A percentile compares a stretch with the other conserved stretches of the same genome.
Evolutionary conservation across 2,329 filamentous ascomycete species (phyloP).

Genomic region (Arthroderma uncinatum): DNA sequence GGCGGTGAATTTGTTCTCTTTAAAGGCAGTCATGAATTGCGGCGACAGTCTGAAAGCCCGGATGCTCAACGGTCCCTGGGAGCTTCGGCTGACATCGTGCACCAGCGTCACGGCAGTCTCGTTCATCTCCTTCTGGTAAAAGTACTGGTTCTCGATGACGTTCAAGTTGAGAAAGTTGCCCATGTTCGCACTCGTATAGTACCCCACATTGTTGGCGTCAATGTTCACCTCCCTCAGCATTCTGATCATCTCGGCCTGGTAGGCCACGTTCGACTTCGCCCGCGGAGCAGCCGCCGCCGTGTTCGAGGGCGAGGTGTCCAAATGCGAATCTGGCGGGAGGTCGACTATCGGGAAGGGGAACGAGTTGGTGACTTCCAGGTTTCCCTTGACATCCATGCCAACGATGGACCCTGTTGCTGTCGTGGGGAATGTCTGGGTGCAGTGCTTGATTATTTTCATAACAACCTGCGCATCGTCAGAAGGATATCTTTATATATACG

Average conservation of each 20-base stretch:
- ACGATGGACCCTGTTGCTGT: slow-evolving; percentile 82
- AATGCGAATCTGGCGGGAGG: slow-evolving; percentile 57
- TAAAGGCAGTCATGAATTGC: slow-evolving; percentile 79
- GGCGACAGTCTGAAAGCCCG: slow-evolving; percentile 84
- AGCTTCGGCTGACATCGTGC: slow-evolving; percentile 90
- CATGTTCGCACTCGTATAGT: slow-evolving; percentile 98
- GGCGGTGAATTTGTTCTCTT: slow-evolving; percentile 95
- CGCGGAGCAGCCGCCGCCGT: slow-evolving; percentile 79
- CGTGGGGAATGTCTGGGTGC: slow-evolving; percentile 75
- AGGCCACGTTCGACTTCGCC: slow-evolving; percentile 75
- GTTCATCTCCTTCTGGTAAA: slow-evolving; percentile 88
- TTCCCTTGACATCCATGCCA: slow-evolving; percentile 75
- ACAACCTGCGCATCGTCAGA: slow-evolving; percentile 56
- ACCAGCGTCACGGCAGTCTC: slow-evolving; percentile 79
- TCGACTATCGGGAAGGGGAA: slow-evolving; percentile 89
- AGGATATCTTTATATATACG: slow-evolving; percentile 1
- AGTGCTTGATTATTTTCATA: slow-evolving; percentile 97
- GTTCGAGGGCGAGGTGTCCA: slow-evolving; percentile 56
- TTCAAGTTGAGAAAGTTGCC: slow-evolving; percentile 93
- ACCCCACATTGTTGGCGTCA: slow-evolving; percentile 93
- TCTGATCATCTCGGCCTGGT: slow-evolving; percentile 95
- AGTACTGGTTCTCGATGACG: slow-evolving; percentile 95
- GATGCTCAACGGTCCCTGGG: slow-evolving; percentile 79
- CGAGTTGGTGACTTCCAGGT: slow-evolving; percentile 83
- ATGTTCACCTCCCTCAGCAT: slow-evolving; percentile 95